Base-by-base conservation (phyloP, 805 yeast species). In the Ogataea trehaloabstinens region DNA sequence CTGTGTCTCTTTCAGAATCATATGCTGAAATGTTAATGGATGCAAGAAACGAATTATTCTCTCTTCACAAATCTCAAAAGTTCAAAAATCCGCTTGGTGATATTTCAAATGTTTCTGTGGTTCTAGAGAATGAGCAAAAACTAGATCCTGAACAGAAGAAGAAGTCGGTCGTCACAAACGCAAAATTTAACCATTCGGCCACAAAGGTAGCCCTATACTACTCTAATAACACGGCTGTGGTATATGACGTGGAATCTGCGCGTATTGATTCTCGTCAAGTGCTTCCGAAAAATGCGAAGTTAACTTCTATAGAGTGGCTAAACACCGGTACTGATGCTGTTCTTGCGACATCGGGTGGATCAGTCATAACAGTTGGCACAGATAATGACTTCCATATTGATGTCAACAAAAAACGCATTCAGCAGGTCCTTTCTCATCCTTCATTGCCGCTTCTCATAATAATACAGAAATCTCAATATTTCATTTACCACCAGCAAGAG, bases 41-140 rank as follows among this genome's bases (percentile, higher is more conserved):
- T 12, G 52, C 58, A 0, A 52, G 52, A 24, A 27, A 38, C 6
- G 36, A 30, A 8, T 38, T 58, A 17, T 55, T 49, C 31, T 34
- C 38, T 16, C 25, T 34, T 5, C 63, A 58, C 38, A 51, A 48
- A 25, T 28, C 48, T 4, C 40, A 45, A 8, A 58, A 51, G 28
- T 19, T 19, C 29, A 49, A 52, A 27, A 41, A 45, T 21, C 41
- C 45, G 30, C 40, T 45, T 18, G 27, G 24, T 4, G 43, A 42
- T 16, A n/a, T 13, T 7, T 16, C 35, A 4, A 31, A 32, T 11
- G n/a, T 42, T 2, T 16, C 36, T 28, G 20, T 40, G 16, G 20
- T 28, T 5, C 19, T 40, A 8, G 31, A 32, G 12, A 12, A 28
- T 3, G 21, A 32, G 12, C 8, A 15, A 2, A 40, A 42, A 25